phyloP scores from a whole-genome alignment of 1,284 basidiomycete species.

The Cryptococcus wingfieldii region DNA sequence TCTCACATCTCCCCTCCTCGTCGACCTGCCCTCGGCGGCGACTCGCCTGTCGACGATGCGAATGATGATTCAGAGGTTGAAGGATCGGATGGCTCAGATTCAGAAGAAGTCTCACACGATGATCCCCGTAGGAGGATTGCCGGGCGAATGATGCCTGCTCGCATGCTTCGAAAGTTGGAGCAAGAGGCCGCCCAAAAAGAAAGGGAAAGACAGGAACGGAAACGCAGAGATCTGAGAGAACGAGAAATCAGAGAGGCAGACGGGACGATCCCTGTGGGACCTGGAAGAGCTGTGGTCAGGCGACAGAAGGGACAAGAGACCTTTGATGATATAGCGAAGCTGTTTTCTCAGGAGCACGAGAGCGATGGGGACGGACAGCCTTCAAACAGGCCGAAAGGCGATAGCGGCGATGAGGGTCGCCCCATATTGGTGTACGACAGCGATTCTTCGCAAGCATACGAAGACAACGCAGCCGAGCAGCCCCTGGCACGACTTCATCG shows the following conservation, averaged over 20 bases:
- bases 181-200: slow-evolving; percentile 14
- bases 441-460: slow-evolving; percentile 24
- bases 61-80: background rate
- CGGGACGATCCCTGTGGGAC: slow-evolving; percentile 24
- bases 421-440: slow-evolving; percentile 19
- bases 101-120: background rate
- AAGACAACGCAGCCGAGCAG: slow-evolving; percentile 32
- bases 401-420: background rate
- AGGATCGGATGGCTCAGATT: background rate
- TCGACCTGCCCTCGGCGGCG: too few relatives aligned
- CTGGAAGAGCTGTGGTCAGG: slow-evolving; percentile 35
- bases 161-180: slow-evolving; percentile 36
- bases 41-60: background rate
- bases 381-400: background rate
- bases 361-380: slow-evolving; percentile 4
- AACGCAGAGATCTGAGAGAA: background rate
- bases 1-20: too few relatives aligned
- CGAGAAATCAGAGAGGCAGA: background rate
- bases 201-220: slow-evolving; percentile 3
- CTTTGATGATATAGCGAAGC: slow-evolving; percentile 10
- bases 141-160: slow-evolving; percentile 39
- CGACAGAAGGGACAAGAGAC: slow-evolving; percentile 16
- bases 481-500: slow-evolving; percentile 34
- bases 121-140: slow-evolving; percentile 25
- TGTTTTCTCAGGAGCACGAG: slow-evolving; percentile 12